These are phyloP conservation scores for Solanum stenotomum DNA, from an alignment of 257 asterid species.

Conservation along the genomic window DNA sequence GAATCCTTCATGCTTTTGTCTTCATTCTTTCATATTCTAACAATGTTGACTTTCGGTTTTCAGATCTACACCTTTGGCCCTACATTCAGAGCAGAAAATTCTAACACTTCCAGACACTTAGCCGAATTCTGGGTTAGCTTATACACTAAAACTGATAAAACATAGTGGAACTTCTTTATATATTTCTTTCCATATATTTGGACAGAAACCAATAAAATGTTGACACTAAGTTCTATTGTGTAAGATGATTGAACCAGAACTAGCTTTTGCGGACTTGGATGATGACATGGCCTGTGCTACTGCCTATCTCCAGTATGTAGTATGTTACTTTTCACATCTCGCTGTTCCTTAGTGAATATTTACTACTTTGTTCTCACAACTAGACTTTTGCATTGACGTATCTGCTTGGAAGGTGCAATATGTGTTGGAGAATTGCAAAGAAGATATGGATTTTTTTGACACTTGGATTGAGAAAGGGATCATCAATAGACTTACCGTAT, in stretches of 20 bases:
- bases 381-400: conserved; percentile 4
- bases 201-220: background rate
- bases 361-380: background rate
- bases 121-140: conserved; percentile 90
- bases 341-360: conserved; percentile 3
- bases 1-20: background rate
- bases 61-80: conserved; percentile 99
- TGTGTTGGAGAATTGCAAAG: conserved; percentile 89
- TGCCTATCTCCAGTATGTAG: conserved; percentile 99
- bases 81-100: conserved; percentile 96
- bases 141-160: background rate
- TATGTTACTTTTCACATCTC: conserved; percentile 69
- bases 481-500: conserved; percentile 62
- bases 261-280: conserved; percentile 94
- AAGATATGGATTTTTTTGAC: conserved; percentile 95
- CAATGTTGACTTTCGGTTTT: conserved; percentile 6
- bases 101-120: conserved; percentile 90
- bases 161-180: background rate
- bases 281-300: conserved; percentile 99
- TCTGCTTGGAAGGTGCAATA: conserved; percentile 55
- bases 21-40: background rate
- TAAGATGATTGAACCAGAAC: conserved; percentile 99
- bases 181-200: background rate
- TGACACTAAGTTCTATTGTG: conserved; percentile 18
- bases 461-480: conserved; percentile 98